Evolutionary conservation across 169 alveolate genomes (phyloP).

Genomic region (Cyclospora cayetanensis): DNA sequence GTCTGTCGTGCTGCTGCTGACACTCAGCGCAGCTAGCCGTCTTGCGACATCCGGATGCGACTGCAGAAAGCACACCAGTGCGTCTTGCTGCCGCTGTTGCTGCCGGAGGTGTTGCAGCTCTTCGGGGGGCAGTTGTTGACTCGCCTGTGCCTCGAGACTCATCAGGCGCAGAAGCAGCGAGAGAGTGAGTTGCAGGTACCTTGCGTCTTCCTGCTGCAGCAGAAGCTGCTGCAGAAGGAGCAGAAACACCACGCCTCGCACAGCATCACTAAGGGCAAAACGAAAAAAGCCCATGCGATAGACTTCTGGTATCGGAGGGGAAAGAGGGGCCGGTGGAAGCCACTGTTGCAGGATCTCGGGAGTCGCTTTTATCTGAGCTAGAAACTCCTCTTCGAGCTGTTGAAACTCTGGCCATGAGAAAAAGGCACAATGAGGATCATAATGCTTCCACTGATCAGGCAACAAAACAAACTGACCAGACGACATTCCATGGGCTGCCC

Average conservation of each 20-base stretch:
- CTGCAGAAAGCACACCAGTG: neutral
- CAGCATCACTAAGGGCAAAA: neutral
- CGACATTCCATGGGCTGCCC: neutral
- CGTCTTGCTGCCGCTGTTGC: slow-evolving; percentile 32
- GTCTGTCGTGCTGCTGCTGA: slow-evolving; percentile 15
- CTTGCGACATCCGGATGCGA: neutral
- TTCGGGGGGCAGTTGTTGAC: neutral
- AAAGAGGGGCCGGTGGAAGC: neutral
- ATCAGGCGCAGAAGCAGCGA: slow-evolving; percentile 15
- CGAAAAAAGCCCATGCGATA: neutral
- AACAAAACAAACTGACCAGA: neutral
- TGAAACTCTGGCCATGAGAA: slow-evolving; percentile 22
- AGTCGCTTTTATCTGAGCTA: neutral
- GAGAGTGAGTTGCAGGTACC: neutral
- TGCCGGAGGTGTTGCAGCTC: neutral
- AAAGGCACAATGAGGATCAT: neutral
- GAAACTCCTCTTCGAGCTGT: neutral
- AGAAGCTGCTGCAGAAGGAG: slow-evolving; percentile 18
- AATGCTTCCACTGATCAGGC: neutral
- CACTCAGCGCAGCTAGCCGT: neutral
- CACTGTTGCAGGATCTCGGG: neutral
- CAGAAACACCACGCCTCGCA: neutral
- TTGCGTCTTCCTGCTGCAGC: neutral
- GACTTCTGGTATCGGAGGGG: neutral
- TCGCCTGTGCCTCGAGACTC: neutral